Percentiles rank a stretch among this genome's conserved stretches.
These are phyloP conservation scores for Hortiboletus campestris DNA, from an alignment of 768 basidiomycete genomes.

Conservation along the genomic window DNA sequence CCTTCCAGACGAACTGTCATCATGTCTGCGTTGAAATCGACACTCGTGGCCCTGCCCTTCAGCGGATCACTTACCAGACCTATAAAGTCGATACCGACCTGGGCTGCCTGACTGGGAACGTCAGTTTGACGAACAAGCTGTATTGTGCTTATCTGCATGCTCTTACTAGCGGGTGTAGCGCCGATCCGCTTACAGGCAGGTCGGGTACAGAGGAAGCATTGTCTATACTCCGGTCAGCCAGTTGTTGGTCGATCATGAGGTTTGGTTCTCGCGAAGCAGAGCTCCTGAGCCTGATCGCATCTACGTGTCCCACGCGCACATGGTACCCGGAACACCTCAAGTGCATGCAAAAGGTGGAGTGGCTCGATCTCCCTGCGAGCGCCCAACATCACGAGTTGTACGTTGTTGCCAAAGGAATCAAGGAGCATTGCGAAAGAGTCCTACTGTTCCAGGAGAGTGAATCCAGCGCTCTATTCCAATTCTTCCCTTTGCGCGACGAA, in stretches of 20 bases:
- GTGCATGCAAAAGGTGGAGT: conserved; percentile 40
- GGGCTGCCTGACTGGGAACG: conserved; percentile 28
- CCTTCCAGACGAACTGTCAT: conserved; percentile 4
- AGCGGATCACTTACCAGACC: conserved; percentile 21
- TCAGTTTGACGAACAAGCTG: conserved; percentile 29
- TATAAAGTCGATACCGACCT: conserved; percentile 33
- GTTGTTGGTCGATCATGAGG: conserved; percentile 40
- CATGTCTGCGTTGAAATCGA: conserved; percentile 20
- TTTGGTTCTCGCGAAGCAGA: conserved; percentile 30
- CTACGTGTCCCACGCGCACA: conserved; percentile 32
- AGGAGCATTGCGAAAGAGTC: conserved; percentile 25
- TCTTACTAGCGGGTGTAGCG: conserved; percentile 39
- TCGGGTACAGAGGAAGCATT: conserved; percentile 47
- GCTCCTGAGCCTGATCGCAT: conserved; percentile 34
- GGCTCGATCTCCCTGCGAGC: conserved; percentile 25
- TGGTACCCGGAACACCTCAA: conserved; percentile 39
- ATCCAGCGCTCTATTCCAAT: neutral
- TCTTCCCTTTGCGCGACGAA: conserved; percentile 6
- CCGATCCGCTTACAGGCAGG: conserved; percentile 43
- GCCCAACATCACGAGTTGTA: conserved; percentile 35
- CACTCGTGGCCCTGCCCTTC: neutral
- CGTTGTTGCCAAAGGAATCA: conserved; percentile 25
- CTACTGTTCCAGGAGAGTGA: conserved; percentile 9
- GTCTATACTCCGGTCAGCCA: conserved; percentile 36
- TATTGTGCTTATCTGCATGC: conserved; percentile 46